These are phyloP conservation scores for Nevesoporus exiguus DNA, from an alignment of 768 basidiomycete genomes.

Conservation along the genomic window DNA sequence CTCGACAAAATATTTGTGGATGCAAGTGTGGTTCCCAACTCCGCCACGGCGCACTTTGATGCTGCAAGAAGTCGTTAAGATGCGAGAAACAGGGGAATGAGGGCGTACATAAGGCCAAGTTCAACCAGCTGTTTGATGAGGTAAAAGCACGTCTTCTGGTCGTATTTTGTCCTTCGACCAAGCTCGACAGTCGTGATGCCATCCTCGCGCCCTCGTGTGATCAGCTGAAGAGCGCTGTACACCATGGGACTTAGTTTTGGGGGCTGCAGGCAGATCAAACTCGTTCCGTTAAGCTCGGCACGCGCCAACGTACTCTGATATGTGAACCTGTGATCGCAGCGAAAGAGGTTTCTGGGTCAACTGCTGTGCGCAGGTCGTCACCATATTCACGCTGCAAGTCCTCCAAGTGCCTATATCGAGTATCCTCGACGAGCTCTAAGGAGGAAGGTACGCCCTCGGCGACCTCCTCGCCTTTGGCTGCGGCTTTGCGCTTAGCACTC, in stretches of 20 bases:
- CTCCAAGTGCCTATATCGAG: slow-evolving; percentile 50
- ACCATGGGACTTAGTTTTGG: slow-evolving; percentile 82
- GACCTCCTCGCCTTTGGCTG: slow-evolving; percentile 50
- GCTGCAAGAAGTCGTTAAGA: slow-evolving; percentile 32
- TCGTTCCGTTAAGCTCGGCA: neutral
- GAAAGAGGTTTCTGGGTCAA: slow-evolving; percentile 71
- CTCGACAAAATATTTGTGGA: slow-evolving; percentile 84
- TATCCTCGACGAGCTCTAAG: slow-evolving; percentile 54
- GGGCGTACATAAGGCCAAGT: slow-evolving; percentile 66
- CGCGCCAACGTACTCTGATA: slow-evolving; percentile 54
- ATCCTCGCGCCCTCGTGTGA: slow-evolving; percentile 74
- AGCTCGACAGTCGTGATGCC: slow-evolving; percentile 79
- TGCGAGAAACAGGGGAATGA: neutral
- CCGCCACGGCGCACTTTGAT: slow-evolving; percentile 78
- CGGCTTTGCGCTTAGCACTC: slow-evolving; percentile 63
- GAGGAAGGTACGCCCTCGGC: slow-evolving; percentile 41
- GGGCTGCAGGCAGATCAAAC: slow-evolving; percentile 44
- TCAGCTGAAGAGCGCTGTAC: slow-evolving; percentile 77
- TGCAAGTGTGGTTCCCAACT: slow-evolving; percentile 70
- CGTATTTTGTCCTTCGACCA: slow-evolving; percentile 74
- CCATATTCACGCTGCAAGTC: slow-evolving; percentile 58
- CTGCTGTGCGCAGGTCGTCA: slow-evolving; percentile 64
- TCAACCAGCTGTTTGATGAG: slow-evolving; percentile 73
- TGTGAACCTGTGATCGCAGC: slow-evolving; percentile 83
- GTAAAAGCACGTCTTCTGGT: slow-evolving; percentile 89